These are phyloP conservation scores for Dactylorhiza incarnata DNA, from an alignment of 106 monocot species.

Conservation along the genomic window DNA sequence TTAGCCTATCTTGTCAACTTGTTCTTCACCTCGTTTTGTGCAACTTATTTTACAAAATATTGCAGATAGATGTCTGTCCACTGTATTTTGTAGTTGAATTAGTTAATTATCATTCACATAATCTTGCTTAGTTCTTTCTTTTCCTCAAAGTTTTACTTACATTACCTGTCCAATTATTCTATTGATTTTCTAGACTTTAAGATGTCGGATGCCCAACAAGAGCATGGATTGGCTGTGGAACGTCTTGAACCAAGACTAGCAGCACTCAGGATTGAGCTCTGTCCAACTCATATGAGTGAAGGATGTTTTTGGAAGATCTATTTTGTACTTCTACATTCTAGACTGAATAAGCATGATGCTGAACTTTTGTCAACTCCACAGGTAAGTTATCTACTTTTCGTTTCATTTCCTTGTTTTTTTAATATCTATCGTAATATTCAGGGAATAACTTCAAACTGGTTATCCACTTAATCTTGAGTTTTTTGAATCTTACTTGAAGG, in stretches of 20 bases:
- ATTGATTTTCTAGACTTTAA: conserved; percentile 40
- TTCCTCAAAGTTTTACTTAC: neutral
- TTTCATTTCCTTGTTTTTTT: neutral
- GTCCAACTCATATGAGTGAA: conserved; percentile 66
- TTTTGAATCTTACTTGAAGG: too few relatives aligned
- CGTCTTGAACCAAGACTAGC: conserved; percentile 45
- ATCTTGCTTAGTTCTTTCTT: neutral
- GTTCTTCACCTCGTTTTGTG: neutral
- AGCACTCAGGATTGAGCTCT: conserved; percentile 55
- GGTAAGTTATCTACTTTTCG: conserved; percentile 12
- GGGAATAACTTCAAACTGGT: neutral
- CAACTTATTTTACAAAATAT: neutral
- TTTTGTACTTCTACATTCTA: conserved; percentile 69
- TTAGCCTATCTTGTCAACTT: too few relatives aligned
- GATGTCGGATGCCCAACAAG: conserved; percentile 60
- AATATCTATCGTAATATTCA: neutral
- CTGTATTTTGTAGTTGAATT: neutral
- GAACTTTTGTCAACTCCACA: conserved; percentile 60
- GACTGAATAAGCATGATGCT: conserved; percentile 55
- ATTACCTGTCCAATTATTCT: neutral
- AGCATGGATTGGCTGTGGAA: conserved; percentile 59
- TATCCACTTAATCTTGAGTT: too few relatives aligned
- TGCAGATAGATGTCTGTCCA: neutral
- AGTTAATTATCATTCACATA: neutral
- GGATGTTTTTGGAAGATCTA: conserved; percentile 69